Evolutionary conservation across 768 basidiomycete genomes (phyloP).

Genomic region (Atractiella rhizophila): DNA sequence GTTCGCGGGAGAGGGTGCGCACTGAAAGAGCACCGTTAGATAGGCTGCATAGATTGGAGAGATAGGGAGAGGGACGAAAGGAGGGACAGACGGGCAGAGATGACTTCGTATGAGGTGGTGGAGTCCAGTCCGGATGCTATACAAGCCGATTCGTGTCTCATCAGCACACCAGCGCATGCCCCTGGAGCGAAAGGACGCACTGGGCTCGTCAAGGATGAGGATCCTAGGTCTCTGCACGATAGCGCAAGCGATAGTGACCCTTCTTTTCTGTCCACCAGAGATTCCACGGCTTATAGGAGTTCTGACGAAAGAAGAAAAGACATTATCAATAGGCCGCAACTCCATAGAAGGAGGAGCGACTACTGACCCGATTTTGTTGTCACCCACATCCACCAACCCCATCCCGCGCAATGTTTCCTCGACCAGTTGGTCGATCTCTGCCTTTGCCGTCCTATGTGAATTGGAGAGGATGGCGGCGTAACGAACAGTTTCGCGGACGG

Average conservation of each 20-base stretch:
- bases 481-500: too few species aligned
- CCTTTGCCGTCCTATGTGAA: too few species aligned
- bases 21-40: constrained; percentile 17
- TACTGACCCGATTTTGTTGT: too few species aligned
- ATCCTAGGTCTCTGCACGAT: constrained; percentile 38
- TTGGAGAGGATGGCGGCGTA: too few species aligned
- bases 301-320: constrained; percentile 31
- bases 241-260: constrained; percentile 34
- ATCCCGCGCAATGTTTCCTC: too few species aligned
- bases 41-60: too few species aligned
- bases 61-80: background rate
- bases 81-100: constrained; percentile 22
- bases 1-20: constrained; percentile 26
- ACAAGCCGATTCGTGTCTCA: too few species aligned
- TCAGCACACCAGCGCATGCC: too few species aligned
- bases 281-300: constrained; percentile 36
- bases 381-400: too few species aligned
- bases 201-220: constrained; percentile 39
- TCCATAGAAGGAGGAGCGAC: too few species aligned
- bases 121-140: constrained; percentile 33
- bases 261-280: constrained; percentile 42
- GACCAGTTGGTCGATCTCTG: too few species aligned
- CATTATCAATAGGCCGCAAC: constrained; percentile 27
- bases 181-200: too few species aligned
- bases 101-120: constrained; percentile 5